Conservation (phyloP, 352 stramenopile species). For the Globisporangium barbulae region DNA sequence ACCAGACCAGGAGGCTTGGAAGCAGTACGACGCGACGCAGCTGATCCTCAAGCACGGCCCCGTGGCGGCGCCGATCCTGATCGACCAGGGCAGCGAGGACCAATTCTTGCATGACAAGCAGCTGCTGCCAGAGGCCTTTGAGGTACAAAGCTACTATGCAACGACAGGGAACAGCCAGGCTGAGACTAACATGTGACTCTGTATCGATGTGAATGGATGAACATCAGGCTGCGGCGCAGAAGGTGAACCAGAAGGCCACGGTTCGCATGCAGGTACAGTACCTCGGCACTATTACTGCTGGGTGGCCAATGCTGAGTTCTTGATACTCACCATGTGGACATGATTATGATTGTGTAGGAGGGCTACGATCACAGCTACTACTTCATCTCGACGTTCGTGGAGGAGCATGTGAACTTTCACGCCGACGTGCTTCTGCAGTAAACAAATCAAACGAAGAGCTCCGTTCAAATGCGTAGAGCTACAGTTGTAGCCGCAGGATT, state of each 20-base stretch:
- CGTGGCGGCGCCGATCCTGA: constrained; percentile 71
- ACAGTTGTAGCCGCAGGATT: background rate
- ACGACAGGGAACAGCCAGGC: background rate
- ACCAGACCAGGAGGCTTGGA: constrained; percentile 82
- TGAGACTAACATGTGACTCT: constrained; percentile 1
- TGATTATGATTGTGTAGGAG: constrained; percentile 34
- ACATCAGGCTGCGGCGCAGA: constrained; percentile 58
- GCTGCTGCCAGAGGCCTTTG: constrained; percentile 89
- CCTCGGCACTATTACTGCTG: background rate
- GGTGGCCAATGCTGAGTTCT: background rate
- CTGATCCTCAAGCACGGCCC: constrained; percentile 75
- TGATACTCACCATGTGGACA: background rate
- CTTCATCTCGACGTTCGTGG: constrained; percentile 96
- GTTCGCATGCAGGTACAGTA: constrained; percentile 62
- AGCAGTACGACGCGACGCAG: constrained; percentile 91
- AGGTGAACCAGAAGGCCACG: constrained; percentile 77
- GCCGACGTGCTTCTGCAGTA: constrained; percentile 78
- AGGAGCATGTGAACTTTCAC: constrained; percentile 95
- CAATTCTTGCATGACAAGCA: constrained; percentile 89
- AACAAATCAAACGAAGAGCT: background rate
- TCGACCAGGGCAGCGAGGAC: constrained; percentile 90
- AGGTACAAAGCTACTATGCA: constrained; percentile 26
- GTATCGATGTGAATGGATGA: background rate
- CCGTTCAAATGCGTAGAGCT: background rate
- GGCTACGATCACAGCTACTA: constrained; percentile 98